These are phyloP conservation scores for Lactifluus subvellereus DNA, from an alignment of 768 basidiomycete genomes.

Conservation along the genomic window DNA sequence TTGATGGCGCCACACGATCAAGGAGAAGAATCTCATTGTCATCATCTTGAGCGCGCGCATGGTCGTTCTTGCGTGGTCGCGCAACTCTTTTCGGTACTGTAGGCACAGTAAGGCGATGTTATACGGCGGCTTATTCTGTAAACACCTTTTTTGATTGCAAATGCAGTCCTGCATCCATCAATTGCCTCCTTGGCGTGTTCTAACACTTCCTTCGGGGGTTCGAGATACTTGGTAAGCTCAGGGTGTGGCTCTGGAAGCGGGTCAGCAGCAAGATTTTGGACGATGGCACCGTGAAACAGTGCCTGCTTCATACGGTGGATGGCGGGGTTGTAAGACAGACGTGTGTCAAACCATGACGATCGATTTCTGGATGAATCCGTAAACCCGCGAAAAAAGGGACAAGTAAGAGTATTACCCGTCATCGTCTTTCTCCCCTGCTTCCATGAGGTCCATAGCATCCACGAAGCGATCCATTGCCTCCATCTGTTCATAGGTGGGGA, in stretches of 20 bases:
- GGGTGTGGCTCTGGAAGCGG: slow-evolving; percentile 85
- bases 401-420: slow-evolving; percentile 46
- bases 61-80: slow-evolving; percentile 54
- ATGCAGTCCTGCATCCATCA: slow-evolving; percentile 53
- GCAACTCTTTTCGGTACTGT: slow-evolving; percentile 60
- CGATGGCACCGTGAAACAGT: slow-evolving; percentile 80
- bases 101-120: neutral
- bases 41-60: slow-evolving; percentile 57
- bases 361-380: slow-evolving; percentile 40
- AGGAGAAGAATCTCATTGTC: slow-evolving; percentile 27
- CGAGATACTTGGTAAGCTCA: slow-evolving; percentile 77
- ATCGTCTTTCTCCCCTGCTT: slow-evolving; percentile 69
- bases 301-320: slow-evolving; percentile 92
- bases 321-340: slow-evolving; percentile 79
- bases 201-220: slow-evolving; percentile 64
- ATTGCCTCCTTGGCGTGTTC: slow-evolving; percentile 53
- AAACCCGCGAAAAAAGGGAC: neutral
- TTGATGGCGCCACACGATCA: slow-evolving; percentile 12
- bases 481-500: slow-evolving; percentile 74
- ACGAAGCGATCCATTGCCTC: slow-evolving; percentile 85
- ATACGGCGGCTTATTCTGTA: neutral
- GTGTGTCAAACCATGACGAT: slow-evolving; percentile 70
- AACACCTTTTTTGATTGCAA: slow-evolving; percentile 78
- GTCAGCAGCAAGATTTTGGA: slow-evolving; percentile 61
- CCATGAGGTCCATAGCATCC: slow-evolving; percentile 82